A percentile compares a stretch with the other conserved stretches of the same genome.
These are phyloP conservation scores for Paramyrothecium sp. DNA, from an alignment of 2,329 filamentous ascomycete genomes.

Conservation along the genomic window DNA sequence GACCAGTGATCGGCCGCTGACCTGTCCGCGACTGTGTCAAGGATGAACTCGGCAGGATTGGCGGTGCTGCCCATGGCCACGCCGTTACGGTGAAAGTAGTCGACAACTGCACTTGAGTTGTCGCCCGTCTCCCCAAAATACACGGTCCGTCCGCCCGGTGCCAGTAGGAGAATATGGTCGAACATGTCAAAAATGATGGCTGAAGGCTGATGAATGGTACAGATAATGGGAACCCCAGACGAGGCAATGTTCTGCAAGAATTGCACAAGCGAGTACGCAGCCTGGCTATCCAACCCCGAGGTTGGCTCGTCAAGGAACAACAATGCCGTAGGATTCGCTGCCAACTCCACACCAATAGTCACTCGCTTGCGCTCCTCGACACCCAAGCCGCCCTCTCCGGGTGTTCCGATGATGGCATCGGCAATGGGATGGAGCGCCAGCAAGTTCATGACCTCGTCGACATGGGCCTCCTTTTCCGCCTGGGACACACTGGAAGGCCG, in stretches of 20 bases:
- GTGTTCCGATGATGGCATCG: constrained; percentile 48
- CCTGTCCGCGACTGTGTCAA: no score
- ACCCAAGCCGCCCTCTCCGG: constrained; percentile 46
- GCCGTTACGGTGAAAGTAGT: constrained; percentile 59
- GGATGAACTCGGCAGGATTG: constrained; percentile 49
- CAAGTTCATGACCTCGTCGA: constrained; percentile 62
- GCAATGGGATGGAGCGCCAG: constrained; percentile 64
- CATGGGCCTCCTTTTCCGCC: constrained; percentile 63
- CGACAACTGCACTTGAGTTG: constrained; percentile 41
- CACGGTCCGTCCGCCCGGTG: constrained; percentile 48
- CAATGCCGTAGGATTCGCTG: constrained; percentile 54
- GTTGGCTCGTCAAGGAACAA: constrained; percentile 62
- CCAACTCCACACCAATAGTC: constrained; percentile 53
- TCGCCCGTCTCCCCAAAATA: constrained; percentile 53
- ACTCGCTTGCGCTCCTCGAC: constrained; percentile 54
- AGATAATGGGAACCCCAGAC: constrained; percentile 56
- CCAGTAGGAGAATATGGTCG: constrained; percentile 51
- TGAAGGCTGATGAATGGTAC: constrained; percentile 58
- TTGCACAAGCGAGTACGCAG: constrained; percentile 57
- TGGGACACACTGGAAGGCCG: constrained; percentile 53
- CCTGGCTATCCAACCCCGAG: constrained; percentile 53
- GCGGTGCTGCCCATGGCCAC: constrained; percentile 59
- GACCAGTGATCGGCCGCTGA: no score
- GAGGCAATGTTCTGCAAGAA: constrained; percentile 58
- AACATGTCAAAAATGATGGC: constrained; percentile 53